Percentiles rank a stretch among this genome's conserved stretches.
These are phyloP conservation scores for Ceratocystis smalleyi DNA, from an alignment of 2,329 filamentous ascomycete species.

Conservation along the genomic window DNA sequence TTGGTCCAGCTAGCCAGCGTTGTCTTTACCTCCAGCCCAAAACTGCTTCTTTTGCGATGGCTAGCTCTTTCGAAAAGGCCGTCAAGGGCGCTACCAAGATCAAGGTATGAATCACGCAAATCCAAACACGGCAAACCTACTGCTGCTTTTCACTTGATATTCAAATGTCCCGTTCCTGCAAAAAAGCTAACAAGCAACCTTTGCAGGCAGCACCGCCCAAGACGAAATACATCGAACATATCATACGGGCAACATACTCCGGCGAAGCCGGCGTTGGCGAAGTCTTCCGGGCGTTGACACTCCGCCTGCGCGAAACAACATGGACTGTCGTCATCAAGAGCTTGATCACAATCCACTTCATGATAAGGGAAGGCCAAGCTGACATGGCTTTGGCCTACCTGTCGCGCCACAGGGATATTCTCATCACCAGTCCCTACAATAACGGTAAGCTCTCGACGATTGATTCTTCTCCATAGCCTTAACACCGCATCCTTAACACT, in stretches of 20 bases:
- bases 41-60: conserved; percentile 34
- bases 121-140: too few species aligned
- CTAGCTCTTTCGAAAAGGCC: conserved; percentile 92
- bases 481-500: not conserved
- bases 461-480: not conserved
- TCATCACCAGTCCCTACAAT: conserved; percentile 81
- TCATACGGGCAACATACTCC: conserved; percentile 84
- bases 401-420: conserved; percentile 61
- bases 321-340: conserved; percentile 99
- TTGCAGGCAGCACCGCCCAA: conserved; percentile 59
- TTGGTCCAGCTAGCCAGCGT: conserved; percentile 10
- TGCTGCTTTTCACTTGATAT: not conserved
- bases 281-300: conserved; percentile 82
- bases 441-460: conserved; percentile 50
- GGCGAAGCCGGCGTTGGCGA: conserved; percentile 91
- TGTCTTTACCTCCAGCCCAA: not conserved
- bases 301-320: conserved; percentile 82
- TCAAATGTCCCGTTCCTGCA: not conserved
- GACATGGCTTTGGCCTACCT: conserved; percentile 80
- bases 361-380: conserved; percentile 88
- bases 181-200: conserved; percentile 11
- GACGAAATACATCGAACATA: conserved; percentile 98
- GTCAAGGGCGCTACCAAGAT: conserved; percentile 98
- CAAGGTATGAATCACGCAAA: conserved; percentile 43
- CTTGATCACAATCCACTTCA: conserved; percentile 85